These are phyloP conservation scores for Pyronema domesticum DNA, from an alignment of 495 filamentous ascomycete genomes.

Conservation along the genomic window DNA sequence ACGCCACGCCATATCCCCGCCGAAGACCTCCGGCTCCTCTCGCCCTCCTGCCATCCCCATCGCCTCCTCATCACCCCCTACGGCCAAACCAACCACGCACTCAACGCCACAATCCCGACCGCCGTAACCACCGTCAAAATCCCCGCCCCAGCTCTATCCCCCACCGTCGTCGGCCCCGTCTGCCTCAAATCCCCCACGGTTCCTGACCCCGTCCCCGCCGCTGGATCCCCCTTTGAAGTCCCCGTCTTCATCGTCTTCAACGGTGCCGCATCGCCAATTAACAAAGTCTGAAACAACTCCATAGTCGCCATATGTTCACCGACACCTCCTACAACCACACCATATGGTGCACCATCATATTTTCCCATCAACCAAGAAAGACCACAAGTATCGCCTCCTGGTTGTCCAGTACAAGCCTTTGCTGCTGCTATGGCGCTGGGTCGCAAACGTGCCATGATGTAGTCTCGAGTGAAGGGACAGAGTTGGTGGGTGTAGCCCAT, in stretches of 20 bases:
- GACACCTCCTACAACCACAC: conserved; percentile 27
- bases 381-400: conserved; percentile 40
- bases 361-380: conserved; percentile 40
- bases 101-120: conserved; percentile 20
- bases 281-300: conserved; percentile 38
- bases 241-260: conserved; percentile 43
- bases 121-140: conserved; percentile 27
- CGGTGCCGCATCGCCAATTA: conserved; percentile 28
- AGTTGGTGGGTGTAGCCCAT: conserved; percentile 52
- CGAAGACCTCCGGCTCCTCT: too few species aligned
- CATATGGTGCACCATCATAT: conserved; percentile 32
- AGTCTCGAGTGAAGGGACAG: conserved; percentile 45
- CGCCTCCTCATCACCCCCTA: background rate
- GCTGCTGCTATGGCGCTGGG: conserved; percentile 52
- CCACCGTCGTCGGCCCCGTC: conserved; percentile 18
- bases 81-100: conserved; percentile 25
- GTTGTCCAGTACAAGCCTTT: conserved; percentile 45
- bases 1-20: too few species aligned
- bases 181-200: conserved; percentile 6
- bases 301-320: conserved; percentile 42
- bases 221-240: conserved; percentile 42
- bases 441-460: conserved; percentile 46
- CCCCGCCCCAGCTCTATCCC: conserved; percentile 28
- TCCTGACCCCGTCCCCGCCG: conserved; percentile 32
- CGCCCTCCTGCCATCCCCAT: too few species aligned